phyloP scores from a whole-genome alignment of 2,329 filamentous ascomycete genomes.

The Balansia obtecta region DNA sequence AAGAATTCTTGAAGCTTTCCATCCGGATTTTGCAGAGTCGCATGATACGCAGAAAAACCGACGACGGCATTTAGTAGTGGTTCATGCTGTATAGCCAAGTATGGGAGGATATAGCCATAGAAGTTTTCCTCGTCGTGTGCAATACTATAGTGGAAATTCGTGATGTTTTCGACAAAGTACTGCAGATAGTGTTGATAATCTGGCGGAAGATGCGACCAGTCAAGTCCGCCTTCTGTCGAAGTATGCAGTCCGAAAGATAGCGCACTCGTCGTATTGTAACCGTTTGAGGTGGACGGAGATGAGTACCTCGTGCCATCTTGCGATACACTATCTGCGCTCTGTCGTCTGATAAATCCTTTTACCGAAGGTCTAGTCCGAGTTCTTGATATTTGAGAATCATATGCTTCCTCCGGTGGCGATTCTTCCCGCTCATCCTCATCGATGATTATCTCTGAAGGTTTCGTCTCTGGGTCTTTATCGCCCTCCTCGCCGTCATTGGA shows the following conservation, averaged over 20 bases:
- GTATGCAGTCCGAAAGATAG: slow-evolving; percentile 15
- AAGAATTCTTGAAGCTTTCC: slow-evolving; percentile 74
- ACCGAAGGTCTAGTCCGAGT: slow-evolving; percentile 24
- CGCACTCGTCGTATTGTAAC: slow-evolving; percentile 16
- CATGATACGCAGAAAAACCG: slow-evolving; percentile 80
- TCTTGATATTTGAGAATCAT: slow-evolving; percentile 10
- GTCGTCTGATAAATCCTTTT: slow-evolving; percentile 24
- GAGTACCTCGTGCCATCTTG: slow-evolving; percentile 37
- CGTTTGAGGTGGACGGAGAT: slow-evolving; percentile 37
- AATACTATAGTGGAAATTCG: slow-evolving; percentile 71
- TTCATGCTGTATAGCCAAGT: slow-evolving; percentile 60
- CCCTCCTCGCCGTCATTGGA: slow-evolving; percentile 40
- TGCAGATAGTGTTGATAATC: slow-evolving; percentile 69
- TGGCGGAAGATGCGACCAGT: slow-evolving; percentile 47
- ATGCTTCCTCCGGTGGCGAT: slow-evolving; percentile 8
- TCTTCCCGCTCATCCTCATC: slow-evolving; percentile 41
- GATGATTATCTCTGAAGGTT: slow-evolving; percentile 35
- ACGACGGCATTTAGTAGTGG: slow-evolving; percentile 77
- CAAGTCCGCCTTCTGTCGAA: slow-evolving; percentile 18
- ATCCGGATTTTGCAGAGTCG: slow-evolving; percentile 55
- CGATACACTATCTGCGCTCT: slow-evolving; percentile 41
- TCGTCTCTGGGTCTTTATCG: slow-evolving; percentile 27
- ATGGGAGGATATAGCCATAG: slow-evolving; percentile 57
- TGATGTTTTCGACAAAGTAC: slow-evolving; percentile 69
- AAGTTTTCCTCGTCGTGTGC: slow-evolving; percentile 61